These are phyloP conservation scores for Porphyridium purpureum DNA, from an alignment of 23 red algal genomes.

Conservation along the genomic window DNA sequence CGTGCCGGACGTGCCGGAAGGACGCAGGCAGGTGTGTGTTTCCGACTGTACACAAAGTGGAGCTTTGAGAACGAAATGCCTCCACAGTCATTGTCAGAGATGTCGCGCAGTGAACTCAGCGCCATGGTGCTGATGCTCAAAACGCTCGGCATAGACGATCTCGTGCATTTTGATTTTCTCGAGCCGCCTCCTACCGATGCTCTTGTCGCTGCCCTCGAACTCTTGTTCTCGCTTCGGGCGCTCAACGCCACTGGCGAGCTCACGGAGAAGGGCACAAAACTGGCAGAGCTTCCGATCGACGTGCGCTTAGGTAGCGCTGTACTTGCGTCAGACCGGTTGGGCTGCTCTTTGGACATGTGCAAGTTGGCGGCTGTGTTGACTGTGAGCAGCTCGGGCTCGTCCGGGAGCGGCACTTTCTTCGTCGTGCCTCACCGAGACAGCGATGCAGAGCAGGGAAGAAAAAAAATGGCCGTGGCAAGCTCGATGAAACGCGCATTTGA, in stretches of 20 bases:
- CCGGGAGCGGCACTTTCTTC: too few species aligned
- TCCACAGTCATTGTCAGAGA: conserved; percentile 54
- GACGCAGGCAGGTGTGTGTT: conserved; percentile 24
- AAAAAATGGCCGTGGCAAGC: too few species aligned
- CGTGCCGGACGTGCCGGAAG: conserved; percentile 79
- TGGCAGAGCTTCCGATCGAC: conserved; percentile 94
- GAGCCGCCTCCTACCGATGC: conserved; percentile 63
- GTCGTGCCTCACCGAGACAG: too few species aligned
- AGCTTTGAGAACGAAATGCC: conserved; percentile 25
- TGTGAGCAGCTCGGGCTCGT: too few species aligned
- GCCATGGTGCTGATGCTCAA: conserved; percentile 51
- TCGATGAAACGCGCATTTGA: too few species aligned
- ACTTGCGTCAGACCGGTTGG: conserved; percentile 72
- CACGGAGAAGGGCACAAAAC: conserved; percentile 55
- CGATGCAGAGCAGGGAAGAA: too few species aligned
- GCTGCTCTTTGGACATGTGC: conserved; percentile 27
- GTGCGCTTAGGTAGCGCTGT: conserved; percentile 68
- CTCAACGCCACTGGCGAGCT: conserved; percentile 47
- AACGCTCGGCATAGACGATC: conserved; percentile 77
- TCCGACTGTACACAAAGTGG: conserved; percentile 69
- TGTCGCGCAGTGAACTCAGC: conserved; percentile 19
- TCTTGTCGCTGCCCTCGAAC: conserved; percentile 49
- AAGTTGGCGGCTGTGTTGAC: conserved; percentile 11
- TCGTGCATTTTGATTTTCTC: conserved; percentile 78
- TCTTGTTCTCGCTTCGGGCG: conserved; percentile 71